Evolutionary conservation across 257 asterid genomes (phyloP).

Genomic region (Solanum tarijense): DNA sequence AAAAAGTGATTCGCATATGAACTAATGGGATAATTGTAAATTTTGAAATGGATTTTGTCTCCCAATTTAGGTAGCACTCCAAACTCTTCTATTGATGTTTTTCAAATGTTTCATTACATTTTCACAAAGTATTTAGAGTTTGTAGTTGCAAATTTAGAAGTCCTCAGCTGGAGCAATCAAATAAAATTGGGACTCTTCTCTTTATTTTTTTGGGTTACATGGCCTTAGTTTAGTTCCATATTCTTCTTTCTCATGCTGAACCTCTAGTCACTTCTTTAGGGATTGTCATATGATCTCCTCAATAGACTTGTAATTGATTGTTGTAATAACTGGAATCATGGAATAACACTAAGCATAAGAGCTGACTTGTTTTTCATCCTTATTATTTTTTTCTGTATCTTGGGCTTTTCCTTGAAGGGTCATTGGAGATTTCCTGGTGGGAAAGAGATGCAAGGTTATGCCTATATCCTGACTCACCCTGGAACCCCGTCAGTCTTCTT

Average conservation of each 20-base stretch:
- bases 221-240: neutral
- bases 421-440: slow-evolving; percentile 99
- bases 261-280: neutral
- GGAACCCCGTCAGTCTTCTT: slow-evolving; percentile 91
- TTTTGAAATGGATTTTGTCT: neutral
- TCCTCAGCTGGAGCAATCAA: neutral
- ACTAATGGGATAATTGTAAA: neutral
- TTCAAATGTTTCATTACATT: neutral
- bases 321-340: neutral
- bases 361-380: neutral
- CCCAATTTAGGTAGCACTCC: neutral
- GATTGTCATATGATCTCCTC: neutral
- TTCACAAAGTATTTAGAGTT: neutral
- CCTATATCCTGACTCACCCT: slow-evolving; percentile 82
- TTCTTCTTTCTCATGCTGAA: neutral
- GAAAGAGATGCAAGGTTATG: slow-evolving; percentile 96
- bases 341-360: neutral
- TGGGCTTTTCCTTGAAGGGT: slow-evolving; percentile 48
- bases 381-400: neutral
- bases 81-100: neutral
- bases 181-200: neutral
- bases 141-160: neutral
- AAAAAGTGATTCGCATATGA: neutral
- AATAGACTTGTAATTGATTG: neutral
- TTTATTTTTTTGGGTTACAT: neutral